Evolutionary conservation across 768 basidiomycete genomes (phyloP).

Genomic region (Suillus luteus): DNA sequence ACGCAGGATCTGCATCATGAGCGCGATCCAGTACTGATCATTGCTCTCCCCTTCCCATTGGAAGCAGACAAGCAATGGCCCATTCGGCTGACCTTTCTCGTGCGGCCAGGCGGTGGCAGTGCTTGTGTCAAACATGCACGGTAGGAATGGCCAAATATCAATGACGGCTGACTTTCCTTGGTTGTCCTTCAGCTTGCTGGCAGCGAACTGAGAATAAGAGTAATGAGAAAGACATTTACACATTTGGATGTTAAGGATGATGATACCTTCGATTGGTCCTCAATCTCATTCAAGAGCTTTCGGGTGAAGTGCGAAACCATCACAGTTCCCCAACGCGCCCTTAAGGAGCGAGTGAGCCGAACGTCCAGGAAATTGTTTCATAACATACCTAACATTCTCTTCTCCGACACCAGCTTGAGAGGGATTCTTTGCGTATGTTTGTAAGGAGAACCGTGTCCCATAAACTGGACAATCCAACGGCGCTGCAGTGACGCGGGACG

Average conservation of each 20-base stretch:
- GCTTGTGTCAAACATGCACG: slow-evolving; percentile 17
- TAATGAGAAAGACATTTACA: background rate
- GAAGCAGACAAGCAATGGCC: slow-evolving; percentile 17
- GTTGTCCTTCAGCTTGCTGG: background rate
- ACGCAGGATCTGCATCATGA: slow-evolving; percentile 10
- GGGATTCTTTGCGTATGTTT: background rate
- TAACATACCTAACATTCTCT: slow-evolving; percentile 1
- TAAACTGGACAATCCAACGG: background rate
- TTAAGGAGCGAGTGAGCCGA: background rate
- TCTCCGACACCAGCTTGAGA: background rate
- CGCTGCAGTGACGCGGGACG: background rate
- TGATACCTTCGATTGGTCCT: background rate
- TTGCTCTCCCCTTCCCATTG: slow-evolving; percentile 18
- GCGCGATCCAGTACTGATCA: slow-evolving; percentile 16
- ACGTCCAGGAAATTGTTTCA: background rate
- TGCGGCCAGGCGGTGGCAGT: slow-evolving; percentile 22
- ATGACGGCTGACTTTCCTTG: slow-evolving; percentile 12
- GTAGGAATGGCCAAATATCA: slow-evolving; percentile 21
- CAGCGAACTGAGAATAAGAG: slow-evolving; percentile 13
- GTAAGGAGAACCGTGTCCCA: background rate
- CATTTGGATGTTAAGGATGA: background rate
- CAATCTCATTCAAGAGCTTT: slow-evolving; percentile 13
- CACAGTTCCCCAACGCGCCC: slow-evolving; percentile 20
- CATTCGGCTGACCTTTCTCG: slow-evolving; percentile 11
- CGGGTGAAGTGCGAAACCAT: slow-evolving; percentile 20